Evolutionary conservation across 116 monocot genomes (phyloP).

Genomic region (Cymodocea nodosa): DNA sequence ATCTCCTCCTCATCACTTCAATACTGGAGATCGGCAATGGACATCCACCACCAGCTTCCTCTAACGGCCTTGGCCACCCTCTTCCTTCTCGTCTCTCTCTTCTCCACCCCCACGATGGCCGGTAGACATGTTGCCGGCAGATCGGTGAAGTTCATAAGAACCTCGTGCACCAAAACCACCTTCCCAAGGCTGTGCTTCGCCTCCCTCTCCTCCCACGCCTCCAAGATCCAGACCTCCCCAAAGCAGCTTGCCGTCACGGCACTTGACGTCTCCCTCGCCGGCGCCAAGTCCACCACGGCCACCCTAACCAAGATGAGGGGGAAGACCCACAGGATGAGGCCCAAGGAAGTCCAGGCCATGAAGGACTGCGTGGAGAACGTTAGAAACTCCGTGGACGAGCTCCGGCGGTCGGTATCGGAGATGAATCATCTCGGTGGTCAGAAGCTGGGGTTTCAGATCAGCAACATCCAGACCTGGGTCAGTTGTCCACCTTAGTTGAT

Average conservation of each 20-base stretch:
- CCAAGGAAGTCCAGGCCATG: slow-evolving; percentile 11
- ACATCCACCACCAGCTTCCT: too few species aligned
- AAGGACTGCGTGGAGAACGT: slow-evolving; percentile 29
- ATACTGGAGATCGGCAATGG: too few species aligned
- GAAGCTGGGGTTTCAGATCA: slow-evolving; percentile 11
- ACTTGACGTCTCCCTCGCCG: slow-evolving; percentile 11
- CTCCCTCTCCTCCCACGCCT: slow-evolving; percentile 18
- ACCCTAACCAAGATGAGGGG: not conserved
- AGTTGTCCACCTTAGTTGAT: too few species aligned
- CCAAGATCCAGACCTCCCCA: slow-evolving; percentile 13
- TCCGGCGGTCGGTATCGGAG: slow-evolving; percentile 10
- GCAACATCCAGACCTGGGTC: slow-evolving; percentile 42
- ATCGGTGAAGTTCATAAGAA: slow-evolving; percentile 11
- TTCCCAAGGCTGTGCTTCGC: slow-evolving; percentile 17
- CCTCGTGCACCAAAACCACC: slow-evolving; percentile 13
- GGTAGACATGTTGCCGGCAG: not conserved
- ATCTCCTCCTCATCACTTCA: too few species aligned
- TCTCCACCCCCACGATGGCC: not conserved
- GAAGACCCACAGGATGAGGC: not conserved
- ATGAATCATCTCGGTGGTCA: slow-evolving; percentile 11
- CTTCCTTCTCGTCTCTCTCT: slow-evolving; percentile 1
- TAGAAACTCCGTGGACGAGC: slow-evolving; percentile 17
- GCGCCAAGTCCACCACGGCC: slow-evolving; percentile 7
- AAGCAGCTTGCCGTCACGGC: slow-evolving; percentile 15
- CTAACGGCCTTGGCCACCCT: not conserved